Base-by-base conservation (phyloP, 805 yeast genomes). In the Hanseniaspora clermontiae region DNA sequence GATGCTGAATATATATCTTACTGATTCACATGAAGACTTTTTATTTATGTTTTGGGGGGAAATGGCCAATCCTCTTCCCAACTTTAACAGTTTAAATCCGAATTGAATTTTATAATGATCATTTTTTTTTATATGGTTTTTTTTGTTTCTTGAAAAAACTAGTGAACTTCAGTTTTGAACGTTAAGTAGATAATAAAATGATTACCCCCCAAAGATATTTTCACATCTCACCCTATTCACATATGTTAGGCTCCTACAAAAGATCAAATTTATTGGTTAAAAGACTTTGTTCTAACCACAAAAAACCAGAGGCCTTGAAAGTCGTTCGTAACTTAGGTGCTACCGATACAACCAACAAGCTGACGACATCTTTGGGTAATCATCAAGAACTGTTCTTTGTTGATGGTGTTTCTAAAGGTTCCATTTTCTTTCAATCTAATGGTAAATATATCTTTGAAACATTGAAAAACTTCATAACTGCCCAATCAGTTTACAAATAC, bases 361-460 rank as follows among this genome's bases (percentile, higher is more conserved):
- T 53, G 1, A 53, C 57, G 8, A 38, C 39, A 5, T 49, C 49
- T 10, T 9, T 53, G 15, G 50, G 93, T 15, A 75, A 72, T 27
- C 77, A 76, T 57, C 97, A 93, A 66, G 79, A 80, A 60, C 72
- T 93, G 46, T 93, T 82, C 66, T 79, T 83, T 74, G 81, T 86
- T 3, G 95, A 88, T 67, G 79, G 84, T 7, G 70, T 78, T 19
- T 84, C 97, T 0, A 97, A 97, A 0, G 98, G 98, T 0, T 85
- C 95, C 0, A 79, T 87, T 1, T 93, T 93, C 73, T 88, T 93
- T 63, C 74, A 91, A 42, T 97, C 97, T 0, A 89, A 88, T 65
- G 98, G 98, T 2, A 81, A 97, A 1, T 74, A 91, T 46, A 77
- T 93, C 29, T 86, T 90, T 73, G 87, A 88, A 67, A 84, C 81